phyloP scores from a whole-genome alignment of 257 asterid genomes.

The Solanum virginianum region DNA sequence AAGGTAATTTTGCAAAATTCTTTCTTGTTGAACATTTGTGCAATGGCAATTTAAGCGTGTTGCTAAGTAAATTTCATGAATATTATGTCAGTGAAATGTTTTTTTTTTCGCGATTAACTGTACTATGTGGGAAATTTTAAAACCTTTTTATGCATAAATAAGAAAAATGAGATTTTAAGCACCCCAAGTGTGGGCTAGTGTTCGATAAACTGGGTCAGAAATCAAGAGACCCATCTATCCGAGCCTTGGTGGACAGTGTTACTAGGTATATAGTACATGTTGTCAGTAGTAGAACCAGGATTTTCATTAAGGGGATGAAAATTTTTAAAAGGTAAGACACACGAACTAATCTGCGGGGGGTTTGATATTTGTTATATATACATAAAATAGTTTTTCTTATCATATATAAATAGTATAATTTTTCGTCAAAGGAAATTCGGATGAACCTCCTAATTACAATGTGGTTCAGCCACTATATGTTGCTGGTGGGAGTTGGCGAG shows the following conservation, averaged over 20 bases:
- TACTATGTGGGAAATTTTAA: neutral
- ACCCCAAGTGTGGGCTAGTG: neutral
- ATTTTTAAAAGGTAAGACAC: no score
- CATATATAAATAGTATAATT: no score
- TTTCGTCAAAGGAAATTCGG: no score
- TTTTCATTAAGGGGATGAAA: no score
- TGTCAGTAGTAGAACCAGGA: no score
- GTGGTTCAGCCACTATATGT: no score
- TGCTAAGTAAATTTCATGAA: neutral
- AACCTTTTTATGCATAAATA: neutral
- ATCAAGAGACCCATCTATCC: no score
- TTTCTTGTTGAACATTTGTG: neutral
- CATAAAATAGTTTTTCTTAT: no score
- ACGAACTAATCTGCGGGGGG: no score
- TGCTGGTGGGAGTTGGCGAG: neutral
- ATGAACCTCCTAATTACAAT: no score
- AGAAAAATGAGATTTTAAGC: neutral
- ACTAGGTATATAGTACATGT: neutral
- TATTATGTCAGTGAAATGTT: neutral
- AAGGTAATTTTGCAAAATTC: neutral
- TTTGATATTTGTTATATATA: no score
- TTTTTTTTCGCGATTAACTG: neutral
- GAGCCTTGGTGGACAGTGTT: neutral
- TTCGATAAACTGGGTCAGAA: neutral
- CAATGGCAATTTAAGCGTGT: neutral